Conservation (phyloP, 352 stramenopile genomes). For the Peronospora farinosa region DNA sequence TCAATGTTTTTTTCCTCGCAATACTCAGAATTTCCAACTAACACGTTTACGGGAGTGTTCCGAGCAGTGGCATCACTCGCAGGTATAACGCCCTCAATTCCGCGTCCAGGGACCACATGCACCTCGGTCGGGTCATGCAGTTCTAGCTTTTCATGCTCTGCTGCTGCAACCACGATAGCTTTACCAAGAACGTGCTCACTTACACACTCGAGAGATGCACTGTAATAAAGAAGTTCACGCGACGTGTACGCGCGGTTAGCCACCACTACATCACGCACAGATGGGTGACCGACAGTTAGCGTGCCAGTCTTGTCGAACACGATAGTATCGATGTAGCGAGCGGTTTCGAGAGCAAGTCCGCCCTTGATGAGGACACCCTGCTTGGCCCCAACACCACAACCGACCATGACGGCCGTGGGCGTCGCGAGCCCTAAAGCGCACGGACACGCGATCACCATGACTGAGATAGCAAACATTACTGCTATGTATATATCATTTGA, state of each 20-base stretch:
- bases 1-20: conserved; percentile 75
- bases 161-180: conserved; percentile 72
- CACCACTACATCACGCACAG: conserved; percentile 71
- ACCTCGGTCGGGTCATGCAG: conserved; percentile 68
- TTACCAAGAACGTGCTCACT: conserved; percentile 85
- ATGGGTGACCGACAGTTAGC: conserved; percentile 80
- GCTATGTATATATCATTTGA: conserved; percentile 69
- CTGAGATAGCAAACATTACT: conserved; percentile 81
- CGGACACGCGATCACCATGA: conserved; percentile 85
- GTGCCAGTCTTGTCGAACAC: conserved; percentile 94
- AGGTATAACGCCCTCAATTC: conserved; percentile 65
- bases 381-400: conserved; percentile 79
- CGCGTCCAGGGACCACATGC: conserved; percentile 64
- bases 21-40: conserved; percentile 76
- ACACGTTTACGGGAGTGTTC: conserved; percentile 31
- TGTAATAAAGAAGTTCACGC: conserved; percentile 77
- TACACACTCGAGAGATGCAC: conserved; percentile 69
- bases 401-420: conserved; percentile 85
- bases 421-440: conserved; percentile 81
- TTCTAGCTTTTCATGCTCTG: conserved; percentile 67
- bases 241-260: conserved; percentile 55
- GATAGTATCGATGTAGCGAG: conserved; percentile 78
- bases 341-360: conserved; percentile 68
- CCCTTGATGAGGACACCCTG: conserved; percentile 88
- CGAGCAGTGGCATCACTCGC: conserved; percentile 16